Evolutionary conservation across 1,284 basidiomycete species (phyloP).

Genomic region (Sphagnurus paluster): DNA sequence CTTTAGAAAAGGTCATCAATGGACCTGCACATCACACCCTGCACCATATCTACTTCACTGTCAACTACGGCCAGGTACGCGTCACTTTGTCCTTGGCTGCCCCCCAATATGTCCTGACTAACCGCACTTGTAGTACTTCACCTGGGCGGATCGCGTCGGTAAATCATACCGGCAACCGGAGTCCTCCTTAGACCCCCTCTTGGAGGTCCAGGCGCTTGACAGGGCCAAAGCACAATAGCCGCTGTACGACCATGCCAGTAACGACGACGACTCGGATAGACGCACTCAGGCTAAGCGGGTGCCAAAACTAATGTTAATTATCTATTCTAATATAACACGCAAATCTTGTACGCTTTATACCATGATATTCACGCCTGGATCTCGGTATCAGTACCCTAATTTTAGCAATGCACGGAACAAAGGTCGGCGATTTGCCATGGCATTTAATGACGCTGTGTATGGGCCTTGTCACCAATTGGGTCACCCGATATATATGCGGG

Average conservation of each 20-base stretch:
- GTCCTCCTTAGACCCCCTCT: conserved; percentile 82
- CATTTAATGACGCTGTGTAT: too few relatives aligned
- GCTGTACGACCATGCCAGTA: background rate
- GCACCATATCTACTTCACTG: conserved; percentile 94
- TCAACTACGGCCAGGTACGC: conserved; percentile 88
- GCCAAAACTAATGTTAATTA: conserved; percentile 5
- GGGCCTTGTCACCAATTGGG: too few relatives aligned
- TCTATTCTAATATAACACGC: conserved; percentile 11
- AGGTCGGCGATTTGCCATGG: too few relatives aligned
- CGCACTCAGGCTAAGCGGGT: background rate
- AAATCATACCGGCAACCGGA: conserved; percentile 89
- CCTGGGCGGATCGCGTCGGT: conserved; percentile 86
- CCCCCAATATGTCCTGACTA: conserved; percentile 16
- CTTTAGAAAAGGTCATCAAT: conserved; percentile 91
- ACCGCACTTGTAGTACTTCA: conserved; percentile 79
- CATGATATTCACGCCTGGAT: conserved; percentile 7
- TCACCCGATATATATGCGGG: too few relatives aligned
- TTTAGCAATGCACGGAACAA: too few relatives aligned
- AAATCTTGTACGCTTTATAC: conserved; percentile 8
- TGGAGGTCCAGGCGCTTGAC: conserved; percentile 53
- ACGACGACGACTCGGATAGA: background rate
- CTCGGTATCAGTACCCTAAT: too few relatives aligned
- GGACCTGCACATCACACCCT: conserved; percentile 97
- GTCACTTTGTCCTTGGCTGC: conserved; percentile 9
- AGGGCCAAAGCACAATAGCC: conserved; percentile 21